Base-by-base conservation (phyloP, 164 flowering plant genomes). In the Umbellularia californica region DNA sequence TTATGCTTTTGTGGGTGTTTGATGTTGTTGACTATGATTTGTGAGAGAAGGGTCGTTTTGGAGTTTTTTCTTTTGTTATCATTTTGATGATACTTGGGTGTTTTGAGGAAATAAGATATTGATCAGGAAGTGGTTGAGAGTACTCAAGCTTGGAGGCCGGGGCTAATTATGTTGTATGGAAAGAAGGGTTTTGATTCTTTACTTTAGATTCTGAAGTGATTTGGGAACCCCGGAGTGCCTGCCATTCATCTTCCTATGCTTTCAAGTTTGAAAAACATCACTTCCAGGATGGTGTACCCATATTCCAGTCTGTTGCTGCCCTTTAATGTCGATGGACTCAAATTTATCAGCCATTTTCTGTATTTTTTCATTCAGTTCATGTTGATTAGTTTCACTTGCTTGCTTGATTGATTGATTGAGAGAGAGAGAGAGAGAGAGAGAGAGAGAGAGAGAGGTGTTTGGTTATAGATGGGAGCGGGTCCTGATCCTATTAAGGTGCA, bases 271-370 rank as follows among this genome's bases (percentile, higher is more conserved):
- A 69, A 90, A 71, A 69, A 86, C 83, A 68, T 87, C 88, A 73
- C 82, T 86, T 68, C 99, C 98, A 19, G 98, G 99, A 67, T 81
- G 97, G 75, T 91, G 94, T 22, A 90, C 87, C 97, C 97, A 90
- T 58, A 94, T 81, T 19, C 97, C 94, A 2, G 93, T 85, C 75
- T 81, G 81, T 17, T 78, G 20, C 77, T 85, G 90, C 68, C 99
- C 99, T 77, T 89, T 91, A 47, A 92, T 72, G 55, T 89, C 78
- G 20, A 96, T 86, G 23, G 94, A 92, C 72, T 94, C 97, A 79
- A 88, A 87, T 63, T 83, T 71, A 79, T 93, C 97, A 30, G 81
- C 78, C 75, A 87, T 69, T 73, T 74, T 84, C 58, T 69, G 68
- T 50, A 82, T 77, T 72, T 84, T 76, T 58, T 88, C 77, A 68